Base-by-base conservation (phyloP, 768 basidiomycete species). In the Austroboletus festivus region DNA sequence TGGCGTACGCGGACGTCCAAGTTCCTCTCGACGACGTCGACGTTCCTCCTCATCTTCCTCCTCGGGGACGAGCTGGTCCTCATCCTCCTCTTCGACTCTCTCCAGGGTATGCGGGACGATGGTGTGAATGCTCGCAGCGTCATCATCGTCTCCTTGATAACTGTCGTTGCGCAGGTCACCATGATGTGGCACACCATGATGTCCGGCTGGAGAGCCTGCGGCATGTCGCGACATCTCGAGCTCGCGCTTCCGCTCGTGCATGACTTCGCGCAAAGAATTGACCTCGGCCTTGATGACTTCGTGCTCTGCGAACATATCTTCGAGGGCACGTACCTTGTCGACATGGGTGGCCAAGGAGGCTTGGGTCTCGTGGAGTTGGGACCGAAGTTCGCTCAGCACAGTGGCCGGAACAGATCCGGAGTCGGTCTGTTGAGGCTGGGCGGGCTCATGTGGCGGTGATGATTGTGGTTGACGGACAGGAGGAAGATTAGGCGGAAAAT, bases 311-410 rank as follows among this genome's bases (percentile, higher is more conserved):
- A 95, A 73, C 52, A 89, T 79, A 24, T 75, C 79, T 60, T 97
- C 95, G 33, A 99, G 73, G 21, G 85, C 82, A 34, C 84, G 81
- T 44, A 94, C 85, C 66, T 83, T 91, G 53, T 93, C 89, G 34
- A 90, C 78, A 58, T 96, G 92, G 15, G 68, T 73, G 3, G 84
- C 77, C 12, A 98, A 77, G 0, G 84, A 84, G 1, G 75, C 65
- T 60, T 95, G 93, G 0, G 94, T 96, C 35, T 93, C 89, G 38
- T 78, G 78, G 13, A 98, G 77, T 63, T 96, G 90, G 10, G 76
- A 64, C 57, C 95, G 93, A 6, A 99, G 78, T 13, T 88, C 83
- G 21, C 73, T 71, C 26, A 85, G 72, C 1, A 55, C 44, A 21
- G 53, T 38, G 9, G 55, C 53, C 44, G 69, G 56, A 58, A 52